Evolutionary conservation across 768 basidiomycete genomes (phyloP).

Genomic region (Tylopilus sp.): DNA sequence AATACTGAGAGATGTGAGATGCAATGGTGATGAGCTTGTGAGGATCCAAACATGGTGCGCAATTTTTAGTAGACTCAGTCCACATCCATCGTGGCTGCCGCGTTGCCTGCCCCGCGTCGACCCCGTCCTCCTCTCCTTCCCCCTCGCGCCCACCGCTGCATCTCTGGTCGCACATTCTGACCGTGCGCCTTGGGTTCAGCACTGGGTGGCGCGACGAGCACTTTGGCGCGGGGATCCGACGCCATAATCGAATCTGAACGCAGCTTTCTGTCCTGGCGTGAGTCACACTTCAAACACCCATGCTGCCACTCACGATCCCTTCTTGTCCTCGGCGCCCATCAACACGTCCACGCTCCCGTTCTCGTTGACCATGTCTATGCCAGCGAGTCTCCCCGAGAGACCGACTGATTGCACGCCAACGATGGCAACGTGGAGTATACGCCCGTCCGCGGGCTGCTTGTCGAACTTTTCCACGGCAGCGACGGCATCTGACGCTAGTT

Average conservation of each 20-base stretch:
- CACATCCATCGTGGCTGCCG: constrained; percentile 26
- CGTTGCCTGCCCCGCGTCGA: constrained; percentile 17
- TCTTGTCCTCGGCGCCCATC: constrained; percentile 45
- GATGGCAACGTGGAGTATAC: constrained; percentile 60
- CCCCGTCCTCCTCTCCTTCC: constrained; percentile 22
- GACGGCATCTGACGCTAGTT: constrained; percentile 55
- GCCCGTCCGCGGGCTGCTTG: constrained; percentile 80
- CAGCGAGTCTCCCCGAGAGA: constrained; percentile 57
- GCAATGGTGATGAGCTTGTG: constrained; percentile 13
- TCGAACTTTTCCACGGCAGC: constrained; percentile 73
- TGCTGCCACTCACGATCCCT: constrained; percentile 48
- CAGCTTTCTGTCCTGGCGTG: constrained; percentile 57
- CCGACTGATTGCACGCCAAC: constrained; percentile 56
- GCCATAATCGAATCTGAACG: constrained; percentile 73
- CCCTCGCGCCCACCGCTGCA: constrained; percentile 28
- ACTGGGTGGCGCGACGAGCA: constrained; percentile 68
- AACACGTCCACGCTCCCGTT: constrained; percentile 47
- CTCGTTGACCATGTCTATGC: constrained; percentile 43
- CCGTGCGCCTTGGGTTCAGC: constrained; percentile 52
- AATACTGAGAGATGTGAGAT: constrained; percentile 23
- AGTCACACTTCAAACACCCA: too few species aligned
- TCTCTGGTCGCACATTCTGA: constrained; percentile 27
- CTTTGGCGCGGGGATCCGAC: constrained; percentile 59
- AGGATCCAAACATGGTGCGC: constrained; percentile 12
- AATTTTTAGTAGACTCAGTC: constrained; percentile 20